Base-by-base conservation (phyloP, 345 rosid genomes). In the Boechera stricta region DNA sequence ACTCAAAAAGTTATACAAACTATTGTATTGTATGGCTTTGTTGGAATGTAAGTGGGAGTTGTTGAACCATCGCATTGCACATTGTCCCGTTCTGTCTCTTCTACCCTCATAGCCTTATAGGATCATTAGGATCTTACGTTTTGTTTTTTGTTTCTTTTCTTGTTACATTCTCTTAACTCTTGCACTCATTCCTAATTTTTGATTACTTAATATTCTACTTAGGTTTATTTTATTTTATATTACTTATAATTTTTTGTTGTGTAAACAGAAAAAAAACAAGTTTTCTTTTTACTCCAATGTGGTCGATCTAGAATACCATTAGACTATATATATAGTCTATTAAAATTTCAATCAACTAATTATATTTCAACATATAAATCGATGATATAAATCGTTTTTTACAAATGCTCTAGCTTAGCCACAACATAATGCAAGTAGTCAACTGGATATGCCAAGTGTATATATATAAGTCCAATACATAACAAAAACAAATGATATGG, bases 31-130 rank as follows among this genome's bases (percentile, higher is more conserved):
- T 81, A 70, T 93, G 73, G 78, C 67, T 69, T 86, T 83, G 92
- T 83, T 84, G 89, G 83, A 61, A 84, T 82, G 86, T 83, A 62
- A 86, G 97, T 88, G 91, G 93, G 91, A 83, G 90, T 90, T 80
- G 95, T 85, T 90, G 88, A 86, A 83, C 89, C 51, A 52, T 88
- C 79, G 84, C 74, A 81, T 82, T 63, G 65, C 70, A 28, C 75
- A 64, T 49, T 58, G 81, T 72, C 81, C 0, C 60, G 7, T 72
- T 64, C 38, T 65, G 69, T 66, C 49, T 36, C 28, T 66, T 78
- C 39, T 77, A 63, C 75, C 3, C 21, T 65, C 53, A 6, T 49
- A 72, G 67, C 4, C 28, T 65, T 45, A 9, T 58, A 72, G 73
- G 68, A 39, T 57, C 26, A 77, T 78, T 71, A 71, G 67, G 72